Evolutionary conservation across 257 asterid genomes (phyloP).

Genomic region (Nicotiana tabacum): DNA sequence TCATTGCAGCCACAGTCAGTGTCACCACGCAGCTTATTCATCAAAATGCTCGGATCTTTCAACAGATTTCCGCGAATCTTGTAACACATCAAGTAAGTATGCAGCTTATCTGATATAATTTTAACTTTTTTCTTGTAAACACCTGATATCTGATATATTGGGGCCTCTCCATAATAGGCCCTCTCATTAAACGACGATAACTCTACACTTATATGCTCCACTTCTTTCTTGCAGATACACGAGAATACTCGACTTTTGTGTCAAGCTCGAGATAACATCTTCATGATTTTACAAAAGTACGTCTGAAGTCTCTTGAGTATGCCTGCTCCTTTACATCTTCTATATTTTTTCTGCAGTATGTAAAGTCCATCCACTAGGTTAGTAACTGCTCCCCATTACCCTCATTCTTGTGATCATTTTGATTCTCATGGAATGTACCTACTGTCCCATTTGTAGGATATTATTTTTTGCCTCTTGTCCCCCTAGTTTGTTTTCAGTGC

Average conservation of each 20-base stretch:
- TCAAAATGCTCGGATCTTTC: conserved; percentile 62
- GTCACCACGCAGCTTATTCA: conserved; percentile 57
- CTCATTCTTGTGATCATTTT: background rate
- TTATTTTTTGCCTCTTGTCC: no score
- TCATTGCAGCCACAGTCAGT: conserved; percentile 37
- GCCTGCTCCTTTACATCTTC: background rate
- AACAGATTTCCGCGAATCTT: conserved; percentile 67
- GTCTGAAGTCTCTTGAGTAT: conserved; percentile 1
- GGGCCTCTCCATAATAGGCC: background rate
- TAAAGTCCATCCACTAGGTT: no score
- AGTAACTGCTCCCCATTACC: background rate
- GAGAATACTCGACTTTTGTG: conserved; percentile 67
- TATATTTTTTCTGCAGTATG: background rate
- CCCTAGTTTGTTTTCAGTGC: no score
- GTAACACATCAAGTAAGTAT: conserved; percentile 51
- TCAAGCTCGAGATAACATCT: conserved; percentile 77
- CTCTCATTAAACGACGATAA: background rate
- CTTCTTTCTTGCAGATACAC: conserved; percentile 41
- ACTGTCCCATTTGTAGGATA: background rate
- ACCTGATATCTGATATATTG: no score
- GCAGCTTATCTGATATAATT: background rate
- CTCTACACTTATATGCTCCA: background rate
- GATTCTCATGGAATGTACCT: background rate
- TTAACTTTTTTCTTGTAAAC: background rate
- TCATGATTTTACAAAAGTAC: conserved; percentile 54